These are phyloP conservation scores for Pleoardoris graminearum DNA, from an alignment of 2,329 filamentous ascomycete species.

Conservation along the genomic window DNA sequence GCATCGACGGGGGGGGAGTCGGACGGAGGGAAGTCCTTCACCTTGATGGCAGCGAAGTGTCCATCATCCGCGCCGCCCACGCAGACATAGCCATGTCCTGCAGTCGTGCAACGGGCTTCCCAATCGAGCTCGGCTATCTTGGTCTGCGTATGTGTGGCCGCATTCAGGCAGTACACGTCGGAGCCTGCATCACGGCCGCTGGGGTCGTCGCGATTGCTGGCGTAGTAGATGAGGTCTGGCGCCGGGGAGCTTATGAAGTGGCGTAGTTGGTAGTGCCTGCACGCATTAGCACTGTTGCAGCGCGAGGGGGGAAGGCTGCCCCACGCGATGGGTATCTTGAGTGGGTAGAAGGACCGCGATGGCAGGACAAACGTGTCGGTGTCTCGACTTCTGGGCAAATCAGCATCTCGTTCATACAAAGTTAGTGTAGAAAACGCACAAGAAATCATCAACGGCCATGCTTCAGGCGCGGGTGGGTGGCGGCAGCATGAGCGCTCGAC, in stretches of 20 bases:
- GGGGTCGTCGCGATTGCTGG: conserved; percentile 50
- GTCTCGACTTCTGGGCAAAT: conserved; percentile 49
- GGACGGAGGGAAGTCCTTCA: conserved; percentile 51
- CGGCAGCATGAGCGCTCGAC: conserved; percentile 27
- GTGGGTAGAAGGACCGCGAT: conserved; percentile 52
- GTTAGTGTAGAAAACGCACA: conserved; percentile 23
- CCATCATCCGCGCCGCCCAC: conserved; percentile 83
- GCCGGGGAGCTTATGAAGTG: conserved; percentile 85
- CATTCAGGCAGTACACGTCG: conserved; percentile 63
- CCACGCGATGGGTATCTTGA: conserved; percentile 55
- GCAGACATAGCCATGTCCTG: conserved; percentile 84
- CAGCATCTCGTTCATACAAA: conserved; percentile 11
- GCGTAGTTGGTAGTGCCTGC: conserved; percentile 83
- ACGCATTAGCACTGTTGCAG: conserved; percentile 16
- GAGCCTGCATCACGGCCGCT: conserved; percentile 49
- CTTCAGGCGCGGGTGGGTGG: conserved; percentile 30
- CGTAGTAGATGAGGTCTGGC: conserved; percentile 80
- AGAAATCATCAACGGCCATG: conserved; percentile 47
- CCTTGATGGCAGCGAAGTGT: conserved; percentile 78
- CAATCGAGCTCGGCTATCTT: conserved; percentile 69
- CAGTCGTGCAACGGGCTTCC: conserved; percentile 82
- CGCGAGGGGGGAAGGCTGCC: conserved; percentile 33
- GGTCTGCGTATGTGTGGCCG: conserved; percentile 71
- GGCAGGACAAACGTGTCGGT: conserved; percentile 51
- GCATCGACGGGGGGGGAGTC: conserved; percentile 59